These are phyloP conservation scores for Meyerozyma sp. DNA, from an alignment of 1,139 yeast genomes.

Conservation along the genomic window DNA sequence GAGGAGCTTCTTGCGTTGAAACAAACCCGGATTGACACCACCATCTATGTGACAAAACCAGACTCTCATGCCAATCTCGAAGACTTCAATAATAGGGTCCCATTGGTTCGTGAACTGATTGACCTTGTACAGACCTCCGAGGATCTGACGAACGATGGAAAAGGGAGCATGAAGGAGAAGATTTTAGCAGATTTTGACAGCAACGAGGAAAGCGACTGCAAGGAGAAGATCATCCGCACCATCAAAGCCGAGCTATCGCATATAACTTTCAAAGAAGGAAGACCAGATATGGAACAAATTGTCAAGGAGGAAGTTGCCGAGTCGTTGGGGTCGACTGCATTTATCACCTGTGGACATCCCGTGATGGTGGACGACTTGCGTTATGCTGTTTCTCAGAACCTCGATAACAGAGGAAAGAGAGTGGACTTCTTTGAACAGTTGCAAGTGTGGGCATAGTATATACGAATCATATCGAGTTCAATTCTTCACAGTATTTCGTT, in stretches of 20 bases:
- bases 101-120: slow-evolving; percentile 1
- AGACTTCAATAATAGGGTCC: slow-evolving; percentile 13
- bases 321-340: slow-evolving; percentile 32
- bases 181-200: background rate
- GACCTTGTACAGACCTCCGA: background rate
- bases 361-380: slow-evolving; percentile 48
- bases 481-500: too few species aligned
- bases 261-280: slow-evolving; percentile 25
- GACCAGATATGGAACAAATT: slow-evolving; percentile 27
- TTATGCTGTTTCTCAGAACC: slow-evolving; percentile 22
- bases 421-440: slow-evolving; percentile 14
- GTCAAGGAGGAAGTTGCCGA: slow-evolving; percentile 23
- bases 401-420: slow-evolving; percentile 14
- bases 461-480: slow-evolving; percentile 1
- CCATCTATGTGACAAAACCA: slow-evolving; percentile 44
- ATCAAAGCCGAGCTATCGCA: slow-evolving; percentile 14
- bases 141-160: background rate
- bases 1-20: slow-evolving; percentile 39
- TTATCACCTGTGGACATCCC: slow-evolving; percentile 52
- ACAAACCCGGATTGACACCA: slow-evolving; percentile 24
- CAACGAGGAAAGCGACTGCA: background rate
- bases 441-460: slow-evolving; percentile 13
- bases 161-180: background rate
- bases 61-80: slow-evolving; percentile 10
- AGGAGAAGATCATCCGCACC: background rate